Percentiles rank a stretch among this genome's conserved stretches.
Evolutionary conservation across 2,329 filamentous ascomycete species (phyloP).

Genomic region (Cladophialophora carrionii): DNA sequence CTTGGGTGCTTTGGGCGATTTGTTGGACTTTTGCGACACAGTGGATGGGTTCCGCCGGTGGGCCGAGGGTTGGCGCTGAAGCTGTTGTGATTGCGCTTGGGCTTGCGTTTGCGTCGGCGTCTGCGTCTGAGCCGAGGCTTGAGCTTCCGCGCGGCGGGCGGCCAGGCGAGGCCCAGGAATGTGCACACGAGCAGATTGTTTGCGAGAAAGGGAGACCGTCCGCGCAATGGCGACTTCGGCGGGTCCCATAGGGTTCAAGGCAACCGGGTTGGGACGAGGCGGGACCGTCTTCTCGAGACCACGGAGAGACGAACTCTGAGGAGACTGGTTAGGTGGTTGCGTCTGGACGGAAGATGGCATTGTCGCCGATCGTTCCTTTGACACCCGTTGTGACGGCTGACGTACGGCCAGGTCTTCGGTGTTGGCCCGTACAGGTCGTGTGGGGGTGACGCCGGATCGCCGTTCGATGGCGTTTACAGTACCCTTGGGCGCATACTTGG

Average conservation of each 20-base stretch:
- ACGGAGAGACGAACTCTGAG: constrained; percentile 20
- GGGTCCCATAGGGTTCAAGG: constrained; percentile 16
- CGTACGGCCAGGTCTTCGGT: constrained; percentile 26
- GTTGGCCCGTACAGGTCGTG: constrained; percentile 24
- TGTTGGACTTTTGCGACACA: constrained; percentile 15
- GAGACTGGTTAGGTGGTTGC: constrained; percentile 3
- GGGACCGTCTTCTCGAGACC: constrained; percentile 30
- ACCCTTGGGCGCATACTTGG: constrained; percentile 35
- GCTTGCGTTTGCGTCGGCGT: background rate
- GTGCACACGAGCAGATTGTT: constrained; percentile 32
- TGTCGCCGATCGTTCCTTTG: constrained; percentile 31
- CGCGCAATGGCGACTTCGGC: constrained; percentile 36
- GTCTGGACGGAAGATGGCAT: constrained; percentile 24
- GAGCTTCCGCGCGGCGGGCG: constrained; percentile 24
- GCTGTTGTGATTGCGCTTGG: background rate
- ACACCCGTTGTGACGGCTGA: background rate
- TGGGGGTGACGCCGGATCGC: constrained; percentile 27
- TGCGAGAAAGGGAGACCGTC: constrained; percentile 36
- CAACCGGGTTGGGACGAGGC: constrained; percentile 25
- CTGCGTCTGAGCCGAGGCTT: constrained; percentile 6
- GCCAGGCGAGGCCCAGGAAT: constrained; percentile 27
- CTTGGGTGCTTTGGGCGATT: constrained; percentile 6
- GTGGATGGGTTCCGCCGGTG: constrained; percentile 5
- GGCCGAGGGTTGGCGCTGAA: background rate
- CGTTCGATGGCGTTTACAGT: constrained; percentile 34